Evolutionary conservation across 768 basidiomycete genomes (phyloP), one percentile per base, ranked within the genome.

Genomic region (Amanita fuliginea): DNA sequence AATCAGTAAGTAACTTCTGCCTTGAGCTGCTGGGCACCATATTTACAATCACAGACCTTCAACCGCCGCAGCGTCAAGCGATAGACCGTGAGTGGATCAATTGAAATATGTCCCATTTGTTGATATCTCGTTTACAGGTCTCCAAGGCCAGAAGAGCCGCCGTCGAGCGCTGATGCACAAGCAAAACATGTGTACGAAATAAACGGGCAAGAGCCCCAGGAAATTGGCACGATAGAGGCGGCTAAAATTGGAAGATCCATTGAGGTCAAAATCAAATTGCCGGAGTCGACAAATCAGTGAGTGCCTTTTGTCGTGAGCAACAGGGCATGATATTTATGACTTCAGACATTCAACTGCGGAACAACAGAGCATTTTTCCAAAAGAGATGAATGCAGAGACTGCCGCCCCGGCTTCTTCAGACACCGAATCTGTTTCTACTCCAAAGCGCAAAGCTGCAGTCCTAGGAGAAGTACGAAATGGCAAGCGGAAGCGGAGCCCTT

Each of bases 401-500:
- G 39, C 16, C 6, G 8, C 3, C 4, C 4, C 26, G 10, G 6
- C n/a, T 16, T 16, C 24, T 9, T 14, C 18, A 30, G 28, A 32
- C 16, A 26, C 37, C 24, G 30, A 32, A 35, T 9, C 43, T 30
- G 14, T 33, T 30, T 21, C 26, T 14, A 32, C 37, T 22, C 36
- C 26, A 36, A 14, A 22, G 16, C 10, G 11, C 21, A 22, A 7
- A 7, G 11, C 18, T 13, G 3, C 3, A 4, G 3, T 22, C 22
- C 11, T 28, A 6, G 30, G 10, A 4, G 22, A 26, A 21, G 14
- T 22, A 24, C 41, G 18, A 7, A 50, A 50, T 32, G 24, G 42
- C 33, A 64, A 60, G 48, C 60, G 61, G 16, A 62, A 60, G 42
- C 59, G 60, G 26, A 56, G 51, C 51, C 55, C 18, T 24, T 51